Evolutionary conservation across 2,329 filamentous ascomycete genomes (phyloP).

Genomic region (Aspergillus uvarum): DNA sequence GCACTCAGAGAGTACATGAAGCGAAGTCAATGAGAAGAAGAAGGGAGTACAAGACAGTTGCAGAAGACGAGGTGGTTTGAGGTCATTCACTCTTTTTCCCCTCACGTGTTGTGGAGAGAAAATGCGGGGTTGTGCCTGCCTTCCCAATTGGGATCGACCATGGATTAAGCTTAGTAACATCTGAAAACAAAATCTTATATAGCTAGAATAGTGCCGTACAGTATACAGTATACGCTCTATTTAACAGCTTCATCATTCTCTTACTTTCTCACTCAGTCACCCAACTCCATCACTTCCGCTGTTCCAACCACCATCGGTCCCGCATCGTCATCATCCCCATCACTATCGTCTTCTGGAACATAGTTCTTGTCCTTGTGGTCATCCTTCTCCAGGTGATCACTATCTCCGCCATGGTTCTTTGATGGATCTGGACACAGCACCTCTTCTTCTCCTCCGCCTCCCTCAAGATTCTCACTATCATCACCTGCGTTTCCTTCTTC

Average conservation of each 20-base stretch:
- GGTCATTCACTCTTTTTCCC: conserved; percentile 2
- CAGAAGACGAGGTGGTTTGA: neutral
- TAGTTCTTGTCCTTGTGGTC: neutral
- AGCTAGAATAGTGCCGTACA: no score
- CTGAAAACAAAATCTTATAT: conserved; percentile 6
- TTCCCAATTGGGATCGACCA: neutral
- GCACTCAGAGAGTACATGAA: no score
- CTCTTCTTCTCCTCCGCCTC: neutral
- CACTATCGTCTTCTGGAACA: neutral
- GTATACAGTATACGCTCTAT: neutral
- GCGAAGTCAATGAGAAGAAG: neutral
- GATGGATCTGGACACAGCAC: no score
- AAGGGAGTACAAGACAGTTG: neutral
- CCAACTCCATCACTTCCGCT: neutral
- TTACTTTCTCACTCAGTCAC: neutral
- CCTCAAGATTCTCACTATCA: neutral
- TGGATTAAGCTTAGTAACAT: no score
- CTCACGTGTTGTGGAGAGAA: conserved; percentile 7
- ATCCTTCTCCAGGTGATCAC: neutral
- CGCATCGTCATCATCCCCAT: neutral
- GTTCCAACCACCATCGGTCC: neutral
- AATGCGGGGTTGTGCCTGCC: conserved; percentile 5
- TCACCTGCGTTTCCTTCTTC: no score
- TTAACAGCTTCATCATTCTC: no score
- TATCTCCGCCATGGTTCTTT: neutral